Evolutionary conservation across 2,329 filamentous ascomycete species (phyloP), one percentile per base, ranked within the genome.

Genomic region (Apiospora kogelbergensis): DNA sequence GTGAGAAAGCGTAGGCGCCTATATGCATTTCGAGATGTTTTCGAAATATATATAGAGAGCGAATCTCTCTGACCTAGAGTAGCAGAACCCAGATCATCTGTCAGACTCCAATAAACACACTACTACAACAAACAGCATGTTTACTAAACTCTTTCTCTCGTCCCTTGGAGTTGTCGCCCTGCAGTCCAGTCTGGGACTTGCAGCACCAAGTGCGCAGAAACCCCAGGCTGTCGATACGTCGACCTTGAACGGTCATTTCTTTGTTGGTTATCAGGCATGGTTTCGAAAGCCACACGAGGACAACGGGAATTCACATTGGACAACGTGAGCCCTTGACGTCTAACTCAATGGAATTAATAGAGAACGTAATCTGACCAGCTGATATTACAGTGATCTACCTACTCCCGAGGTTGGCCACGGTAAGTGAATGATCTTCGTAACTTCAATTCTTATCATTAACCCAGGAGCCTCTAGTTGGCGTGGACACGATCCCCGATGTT

Each of bases 181-280:
- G 17, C 30, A 37, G 17, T 37, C 53, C 20, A 37, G 17, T 7
- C 53, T 37, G 30, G 53, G 30, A 20, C 30, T n/a, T 37, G 53
- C 53, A n/a, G 53, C 53, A 13, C 26, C 53, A 37, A 17, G 20
- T 11, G 17, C 17, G 2, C 30, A 22, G 20, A n/a, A 60, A 20
- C 53, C 37, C 1, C 30, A 60, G 20, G 53, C 53, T 15, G 74
- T 76, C 46, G 74, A 76, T 48, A 71, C 71, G 53, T 74, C 74
- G 57, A 73, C 74, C 11, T 65, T 76, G 26, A 72, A 75, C 60
- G 74, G 74, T 5, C 73, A 76, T 22, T 70, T 75, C 33, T 74
- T 76, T 22, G 73, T 74, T 20, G 74, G 74, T 30, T 76, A 75
- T 42, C 74, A 75, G 66, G 74, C 71, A 30, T 76, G 74, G 74